Base-by-base conservation (phyloP, 2,329 filamentous ascomycete species). In the Aureobasidium sp. region DNA sequence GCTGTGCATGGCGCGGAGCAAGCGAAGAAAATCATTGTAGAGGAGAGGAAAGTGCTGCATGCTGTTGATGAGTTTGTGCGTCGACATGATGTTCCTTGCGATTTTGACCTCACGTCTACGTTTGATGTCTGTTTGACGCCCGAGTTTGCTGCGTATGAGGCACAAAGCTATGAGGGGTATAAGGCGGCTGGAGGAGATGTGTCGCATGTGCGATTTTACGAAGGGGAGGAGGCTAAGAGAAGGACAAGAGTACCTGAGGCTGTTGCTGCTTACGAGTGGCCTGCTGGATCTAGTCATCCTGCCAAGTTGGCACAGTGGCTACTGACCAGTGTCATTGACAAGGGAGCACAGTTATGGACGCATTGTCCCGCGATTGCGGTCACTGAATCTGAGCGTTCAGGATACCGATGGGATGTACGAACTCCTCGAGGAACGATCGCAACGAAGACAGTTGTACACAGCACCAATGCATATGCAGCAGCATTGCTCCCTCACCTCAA, bases 291-390 rank as follows among this genome's bases (percentile, higher is more conserved):
- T 3, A 77, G 72, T 37, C 79, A 81, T 67, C 79, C 79, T 3
- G 78, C 78, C 6, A 81, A 80, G 65, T 67, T 81, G 23, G 75
- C 76, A 0, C 79, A 81, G n/a, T 81, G 77, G 71, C 71, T 81
- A 13, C 68, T 81, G 23, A 67, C 66, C 13, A 67, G 70, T 17
- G 71, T 70, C 15, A 71, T 79, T 6, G 67, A 68, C 1, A 71
- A 71, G 44, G 79, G 79, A 7, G 74, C 70, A 4, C 68, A 64
- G 32, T 64, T 81, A 5, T 79, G 74, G 66, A 79, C 78, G 0
- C 74, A 78, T 60, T 78, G 77, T 48, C 74, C 77, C 8, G 78
- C 73, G 0, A 71, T 67, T 58, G 12, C 63, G 23, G 62, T 70
- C 15, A 52, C 46, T 10, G 34, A 62, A 42, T 66, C 70, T 17